Conservation (phyloP, 2,329 filamentous ascomycete genomes). For the Diaporthe amygdali region DNA sequence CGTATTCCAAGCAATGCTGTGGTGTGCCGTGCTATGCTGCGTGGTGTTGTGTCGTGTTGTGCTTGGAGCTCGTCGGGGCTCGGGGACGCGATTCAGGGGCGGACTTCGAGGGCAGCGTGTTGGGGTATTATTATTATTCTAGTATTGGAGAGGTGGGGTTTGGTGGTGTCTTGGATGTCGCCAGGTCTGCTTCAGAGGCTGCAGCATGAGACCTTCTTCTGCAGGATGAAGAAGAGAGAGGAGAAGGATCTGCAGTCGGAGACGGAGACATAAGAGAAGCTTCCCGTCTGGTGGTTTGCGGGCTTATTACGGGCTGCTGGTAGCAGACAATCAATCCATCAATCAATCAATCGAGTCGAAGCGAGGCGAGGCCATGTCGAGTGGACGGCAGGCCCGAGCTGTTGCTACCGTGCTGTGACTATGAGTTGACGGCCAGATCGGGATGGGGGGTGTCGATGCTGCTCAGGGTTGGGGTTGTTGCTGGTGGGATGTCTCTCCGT, state of each 20-base stretch:
- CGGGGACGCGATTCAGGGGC: conserved; percentile 13
- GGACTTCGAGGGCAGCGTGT: neutral
- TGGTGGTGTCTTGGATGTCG: neutral
- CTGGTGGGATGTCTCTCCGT: neutral
- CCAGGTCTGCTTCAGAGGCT: neutral
- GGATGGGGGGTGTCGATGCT: neutral
- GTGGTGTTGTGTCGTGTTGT: neutral
- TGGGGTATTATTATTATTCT: neutral
- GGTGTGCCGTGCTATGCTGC: neutral
- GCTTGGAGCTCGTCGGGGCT: neutral
- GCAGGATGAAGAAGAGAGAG: neutral
- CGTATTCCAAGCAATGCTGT: neutral
- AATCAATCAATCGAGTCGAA: conserved; percentile 10
- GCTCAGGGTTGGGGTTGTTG: neutral
- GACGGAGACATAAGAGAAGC: neutral
- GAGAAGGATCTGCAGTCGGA: neutral
- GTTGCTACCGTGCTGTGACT: too few relatives aligned
- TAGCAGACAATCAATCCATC: conserved; percentile 7
- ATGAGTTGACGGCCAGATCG: neutral
- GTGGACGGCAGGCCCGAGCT: conserved; percentile 12
- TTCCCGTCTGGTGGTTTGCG: neutral
- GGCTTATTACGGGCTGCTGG: neutral
- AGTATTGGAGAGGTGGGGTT: neutral
- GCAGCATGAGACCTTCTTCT: neutral
- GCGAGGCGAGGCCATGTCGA: conserved; percentile 8